A percentile compares a stretch with the other conserved stretches of the same genome.
These are phyloP conservation scores for Castanea crenata DNA, from an alignment of 306 rosid species.

Conservation along the genomic window DNA sequence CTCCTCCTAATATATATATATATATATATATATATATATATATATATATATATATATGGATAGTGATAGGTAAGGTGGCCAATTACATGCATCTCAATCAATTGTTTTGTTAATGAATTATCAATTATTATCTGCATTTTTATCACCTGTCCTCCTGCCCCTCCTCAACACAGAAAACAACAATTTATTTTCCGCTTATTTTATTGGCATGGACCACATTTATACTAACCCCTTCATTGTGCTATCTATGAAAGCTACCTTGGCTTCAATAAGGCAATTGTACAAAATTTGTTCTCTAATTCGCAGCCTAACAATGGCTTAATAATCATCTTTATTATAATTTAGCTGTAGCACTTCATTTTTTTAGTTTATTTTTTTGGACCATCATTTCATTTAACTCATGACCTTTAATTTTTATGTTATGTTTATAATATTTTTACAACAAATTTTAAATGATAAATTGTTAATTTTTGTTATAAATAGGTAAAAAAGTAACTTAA, in stretches of 20 bases:
- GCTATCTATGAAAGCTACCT: not conserved
- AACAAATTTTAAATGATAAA: no score
- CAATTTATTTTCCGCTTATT: not conserved
- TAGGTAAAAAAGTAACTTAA: no score
- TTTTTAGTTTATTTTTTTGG: no score
- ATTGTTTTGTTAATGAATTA: not conserved
- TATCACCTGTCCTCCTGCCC: slow-evolving; percentile 18
- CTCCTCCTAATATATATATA: not conserved
- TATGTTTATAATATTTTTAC: no score
- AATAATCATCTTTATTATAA: no score
- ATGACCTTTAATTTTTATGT: no score
- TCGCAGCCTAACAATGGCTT: no score
- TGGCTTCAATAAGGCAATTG: not conserved
- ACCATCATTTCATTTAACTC: no score
- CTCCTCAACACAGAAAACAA: not conserved
- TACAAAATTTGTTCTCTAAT: not conserved
- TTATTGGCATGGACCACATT: not conserved
- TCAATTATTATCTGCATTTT: slow-evolving; percentile 1
- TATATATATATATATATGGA: not conserved
- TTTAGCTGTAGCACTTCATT: no score
- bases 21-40: not conserved
- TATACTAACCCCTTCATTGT: not conserved
- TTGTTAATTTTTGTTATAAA: no score
- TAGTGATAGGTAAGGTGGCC: not conserved
- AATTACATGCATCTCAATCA: not conserved